Conservation (phyloP, 2,329 filamentous ascomycete species). For the Penicillium sp. region DNA sequence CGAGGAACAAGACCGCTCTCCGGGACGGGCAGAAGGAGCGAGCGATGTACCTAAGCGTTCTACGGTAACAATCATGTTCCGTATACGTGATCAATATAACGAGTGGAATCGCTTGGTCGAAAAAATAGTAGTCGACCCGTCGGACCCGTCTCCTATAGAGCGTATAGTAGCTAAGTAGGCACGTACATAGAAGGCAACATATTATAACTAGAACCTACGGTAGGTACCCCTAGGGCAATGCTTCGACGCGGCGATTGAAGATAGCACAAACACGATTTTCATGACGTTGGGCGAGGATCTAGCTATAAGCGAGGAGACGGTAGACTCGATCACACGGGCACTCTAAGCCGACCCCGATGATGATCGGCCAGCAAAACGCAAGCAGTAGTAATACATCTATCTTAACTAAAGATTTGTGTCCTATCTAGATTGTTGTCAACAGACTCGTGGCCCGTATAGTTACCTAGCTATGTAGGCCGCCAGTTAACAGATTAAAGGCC, state of each 20-base stretch:
- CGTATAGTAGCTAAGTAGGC: slow-evolving; percentile 14
- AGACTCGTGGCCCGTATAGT: neutral
- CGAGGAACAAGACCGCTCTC: neutral
- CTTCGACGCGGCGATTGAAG: slow-evolving; percentile 16
- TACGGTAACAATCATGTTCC: slow-evolving; percentile 6
- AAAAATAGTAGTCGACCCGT: slow-evolving; percentile 14
- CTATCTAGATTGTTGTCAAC: neutral
- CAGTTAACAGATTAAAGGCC: neutral
- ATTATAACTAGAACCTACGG: slow-evolving; percentile 17
- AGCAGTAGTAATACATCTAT: neutral
- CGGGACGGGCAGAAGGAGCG: neutral
- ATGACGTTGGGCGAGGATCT: slow-evolving; percentile 13
- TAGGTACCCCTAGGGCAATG: slow-evolving; percentile 13
- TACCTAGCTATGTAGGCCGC: neutral
- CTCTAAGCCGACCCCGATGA: slow-evolving; percentile 1
- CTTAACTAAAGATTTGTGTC: neutral
- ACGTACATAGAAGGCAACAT: slow-evolving; percentile 9
- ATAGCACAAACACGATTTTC: slow-evolving; percentile 18
- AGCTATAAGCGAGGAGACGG: neutral
- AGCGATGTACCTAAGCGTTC: neutral
- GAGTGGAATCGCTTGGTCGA: slow-evolving; percentile 11
- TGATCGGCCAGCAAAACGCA: slow-evolving; percentile 5
- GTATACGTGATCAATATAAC: slow-evolving; percentile 4
- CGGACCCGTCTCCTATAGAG: slow-evolving; percentile 12
- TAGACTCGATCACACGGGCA: slow-evolving; percentile 4